Percentiles rank a stretch among this genome's conserved stretches.
phyloP scores from a whole-genome alignment of 1,139 yeast species.

The Kodamaea anthophila region DNA sequence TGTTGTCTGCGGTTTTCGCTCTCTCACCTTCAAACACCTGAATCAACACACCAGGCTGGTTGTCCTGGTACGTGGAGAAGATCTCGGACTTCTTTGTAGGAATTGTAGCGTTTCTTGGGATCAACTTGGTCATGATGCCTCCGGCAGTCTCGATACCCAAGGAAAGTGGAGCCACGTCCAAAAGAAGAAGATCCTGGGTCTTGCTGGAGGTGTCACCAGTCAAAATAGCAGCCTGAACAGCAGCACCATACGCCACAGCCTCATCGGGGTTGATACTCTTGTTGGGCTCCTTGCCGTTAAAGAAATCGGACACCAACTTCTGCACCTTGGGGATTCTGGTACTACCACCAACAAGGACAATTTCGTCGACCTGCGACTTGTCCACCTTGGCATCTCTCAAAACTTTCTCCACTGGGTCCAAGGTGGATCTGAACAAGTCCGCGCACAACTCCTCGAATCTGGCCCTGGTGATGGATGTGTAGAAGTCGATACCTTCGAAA shows the following conservation, averaged over 20 bases:
- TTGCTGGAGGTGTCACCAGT: conserved; percentile 22
- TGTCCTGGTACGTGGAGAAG: conserved; percentile 42
- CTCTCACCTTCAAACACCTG: conserved; percentile 45
- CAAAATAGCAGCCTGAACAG: conserved; percentile 30
- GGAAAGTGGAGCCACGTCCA: conserved; percentile 43
- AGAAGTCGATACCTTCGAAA: conserved; percentile 75
- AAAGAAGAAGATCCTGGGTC: conserved; percentile 23
- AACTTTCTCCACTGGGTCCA: conserved; percentile 83
- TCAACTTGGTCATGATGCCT: conserved; percentile 43
- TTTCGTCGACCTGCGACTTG: conserved; percentile 77
- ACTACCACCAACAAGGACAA: conserved; percentile 88
- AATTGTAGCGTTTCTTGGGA: conserved; percentile 41
- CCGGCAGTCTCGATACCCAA: conserved; percentile 45
- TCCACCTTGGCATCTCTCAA: conserved; percentile 74
- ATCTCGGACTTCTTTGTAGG: conserved; percentile 43
- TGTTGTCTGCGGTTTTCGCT: conserved; percentile 39
- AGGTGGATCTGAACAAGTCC: conserved; percentile 75
- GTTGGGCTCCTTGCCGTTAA: conserved; percentile 87
- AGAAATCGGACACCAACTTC: conserved; percentile 78
- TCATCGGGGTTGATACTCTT: conserved; percentile 74
- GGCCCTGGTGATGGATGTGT: conserved; percentile 80
- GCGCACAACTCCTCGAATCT: conserved; percentile 87
- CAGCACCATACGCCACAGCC: conserved; percentile 73
- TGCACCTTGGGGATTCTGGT: conserved; percentile 93
- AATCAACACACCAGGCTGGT: conserved; percentile 42